Evolutionary conservation across 2,329 filamentous ascomycete species (phyloP).

Genomic region (Lasiodiplodia sp.): DNA sequence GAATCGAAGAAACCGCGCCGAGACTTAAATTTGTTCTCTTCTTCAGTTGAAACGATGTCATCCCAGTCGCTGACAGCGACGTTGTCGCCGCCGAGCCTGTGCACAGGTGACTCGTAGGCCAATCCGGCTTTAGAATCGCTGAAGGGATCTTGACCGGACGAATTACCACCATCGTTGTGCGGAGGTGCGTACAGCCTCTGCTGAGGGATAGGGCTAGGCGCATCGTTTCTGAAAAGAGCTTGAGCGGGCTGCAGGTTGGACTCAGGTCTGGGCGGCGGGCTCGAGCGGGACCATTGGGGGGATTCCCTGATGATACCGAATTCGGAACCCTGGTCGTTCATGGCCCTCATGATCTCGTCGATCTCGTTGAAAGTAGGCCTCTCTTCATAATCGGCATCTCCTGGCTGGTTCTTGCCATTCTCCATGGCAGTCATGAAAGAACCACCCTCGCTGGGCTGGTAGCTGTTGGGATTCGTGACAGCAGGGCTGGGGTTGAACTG

Average conservation of each 20-base stretch:
- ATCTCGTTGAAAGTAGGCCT: slow-evolving; percentile 78
- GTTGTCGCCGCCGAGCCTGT: slow-evolving; percentile 69
- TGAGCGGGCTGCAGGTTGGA: slow-evolving; percentile 48
- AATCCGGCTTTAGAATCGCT: slow-evolving; percentile 68
- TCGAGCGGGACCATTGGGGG: slow-evolving; percentile 21
- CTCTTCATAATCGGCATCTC: slow-evolving; percentile 47
- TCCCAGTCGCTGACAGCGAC: slow-evolving; percentile 90
- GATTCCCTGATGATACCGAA: slow-evolving; percentile 72
- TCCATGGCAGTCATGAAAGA: slow-evolving; percentile 49
- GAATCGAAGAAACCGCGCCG: slow-evolving; percentile 89
- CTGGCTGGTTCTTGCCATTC: slow-evolving; percentile 40
- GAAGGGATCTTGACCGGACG: slow-evolving; percentile 60
- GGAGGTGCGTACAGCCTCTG: slow-evolving; percentile 52
- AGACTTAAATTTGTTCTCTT: slow-evolving; percentile 82
- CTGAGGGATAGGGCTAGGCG: slow-evolving; percentile 75
- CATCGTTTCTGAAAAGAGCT: slow-evolving; percentile 68
- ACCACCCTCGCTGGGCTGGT: slow-evolving; percentile 49
- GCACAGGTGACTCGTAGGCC: slow-evolving; percentile 65
- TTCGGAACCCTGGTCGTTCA: slow-evolving; percentile 76
- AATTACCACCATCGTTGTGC: slow-evolving; percentile 31
- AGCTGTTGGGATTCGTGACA: slow-evolving; percentile 39
- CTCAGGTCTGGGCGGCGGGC: slow-evolving; percentile 37
- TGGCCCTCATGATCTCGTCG: slow-evolving; percentile 88
- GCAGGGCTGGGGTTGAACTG: slow-evolving; percentile 46
- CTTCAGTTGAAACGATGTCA: slow-evolving; percentile 79